Conservation (phyloP, 768 basidiomycete species). For the Boletus rubescentipes region DNA sequence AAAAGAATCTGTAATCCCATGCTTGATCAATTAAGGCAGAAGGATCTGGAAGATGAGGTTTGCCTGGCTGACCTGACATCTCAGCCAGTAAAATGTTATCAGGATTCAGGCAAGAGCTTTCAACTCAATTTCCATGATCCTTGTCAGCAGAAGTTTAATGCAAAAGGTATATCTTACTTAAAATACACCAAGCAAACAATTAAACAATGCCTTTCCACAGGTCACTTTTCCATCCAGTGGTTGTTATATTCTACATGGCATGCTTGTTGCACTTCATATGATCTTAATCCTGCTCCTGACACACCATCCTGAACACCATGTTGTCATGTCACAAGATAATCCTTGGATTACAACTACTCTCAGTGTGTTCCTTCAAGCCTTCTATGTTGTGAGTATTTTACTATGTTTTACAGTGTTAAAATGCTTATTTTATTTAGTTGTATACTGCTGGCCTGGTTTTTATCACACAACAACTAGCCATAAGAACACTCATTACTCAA, state of each 20-base stretch:
- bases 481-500: neutral
- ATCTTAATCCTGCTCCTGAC: neutral
- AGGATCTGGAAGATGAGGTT: too few species aligned
- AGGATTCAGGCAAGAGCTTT: too few species aligned
- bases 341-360: neutral
- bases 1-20: too few species aligned
- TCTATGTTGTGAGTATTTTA: neutral
- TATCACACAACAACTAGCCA: constrained; percentile 19
- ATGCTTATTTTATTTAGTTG: constrained; percentile 5
- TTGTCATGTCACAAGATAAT: neutral
- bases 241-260: neutral
- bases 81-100: too few species aligned
- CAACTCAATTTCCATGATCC: too few species aligned
- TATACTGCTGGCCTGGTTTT: constrained; percentile 22
- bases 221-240: neutral
- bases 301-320: neutral
- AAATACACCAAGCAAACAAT: too few species aligned
- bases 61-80: too few species aligned
- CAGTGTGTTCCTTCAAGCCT: neutral
- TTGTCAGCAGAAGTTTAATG: too few species aligned
- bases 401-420: neutral
- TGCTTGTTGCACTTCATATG: neutral
- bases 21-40: too few species aligned
- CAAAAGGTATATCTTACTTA: too few species aligned
- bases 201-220: too few species aligned